phyloP scores from a whole-genome alignment of 441 rosid genomes.

The Euphorbia corollata region DNA sequence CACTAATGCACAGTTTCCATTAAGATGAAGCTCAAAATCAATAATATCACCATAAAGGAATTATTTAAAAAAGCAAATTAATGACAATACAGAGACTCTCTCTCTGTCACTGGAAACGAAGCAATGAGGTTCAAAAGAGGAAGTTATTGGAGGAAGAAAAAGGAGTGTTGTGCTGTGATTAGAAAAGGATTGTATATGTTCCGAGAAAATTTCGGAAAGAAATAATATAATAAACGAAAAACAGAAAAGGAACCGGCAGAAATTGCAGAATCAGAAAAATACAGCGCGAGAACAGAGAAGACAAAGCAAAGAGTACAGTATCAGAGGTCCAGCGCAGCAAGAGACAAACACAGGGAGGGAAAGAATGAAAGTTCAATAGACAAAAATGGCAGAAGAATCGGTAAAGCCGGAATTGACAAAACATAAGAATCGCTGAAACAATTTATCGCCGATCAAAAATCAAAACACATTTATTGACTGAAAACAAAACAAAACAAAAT shows the following conservation, averaged over 20 bases:
- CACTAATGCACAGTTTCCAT: neutral
- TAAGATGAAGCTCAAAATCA: neutral
- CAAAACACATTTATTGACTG: constrained; percentile 17
- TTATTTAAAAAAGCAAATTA: neutral
- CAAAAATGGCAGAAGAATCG: constrained; percentile 33
- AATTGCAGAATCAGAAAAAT: constrained; percentile 13
- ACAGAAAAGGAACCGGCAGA: neutral
- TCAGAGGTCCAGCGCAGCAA: constrained; percentile 10
- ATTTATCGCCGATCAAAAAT: constrained; percentile 13
- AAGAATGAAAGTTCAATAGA: constrained; percentile 20
- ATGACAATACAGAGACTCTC: neutral
- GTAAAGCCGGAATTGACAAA: constrained; percentile 36
- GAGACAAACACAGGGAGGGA: constrained; percentile 8
- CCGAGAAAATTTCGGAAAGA: constrained; percentile 18
- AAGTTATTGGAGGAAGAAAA: constrained; percentile 14
- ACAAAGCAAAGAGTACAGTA: constrained; percentile 22
- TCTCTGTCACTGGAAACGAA: constrained; percentile 6
- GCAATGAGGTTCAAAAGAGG: constrained; percentile 11
- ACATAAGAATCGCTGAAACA: constrained; percentile 24
- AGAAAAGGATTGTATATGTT: constrained; percentile 11
- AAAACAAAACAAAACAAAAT: neutral
- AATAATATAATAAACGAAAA: constrained; percentile 1
- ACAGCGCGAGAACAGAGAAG: constrained; percentile 19
- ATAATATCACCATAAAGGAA: neutral
- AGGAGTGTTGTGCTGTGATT: constrained; percentile 5